These are phyloP conservation scores for Stagonosporopsis vannaccii DNA, from an alignment of 2,329 filamentous ascomycete genomes.

Conservation along the genomic window DNA sequence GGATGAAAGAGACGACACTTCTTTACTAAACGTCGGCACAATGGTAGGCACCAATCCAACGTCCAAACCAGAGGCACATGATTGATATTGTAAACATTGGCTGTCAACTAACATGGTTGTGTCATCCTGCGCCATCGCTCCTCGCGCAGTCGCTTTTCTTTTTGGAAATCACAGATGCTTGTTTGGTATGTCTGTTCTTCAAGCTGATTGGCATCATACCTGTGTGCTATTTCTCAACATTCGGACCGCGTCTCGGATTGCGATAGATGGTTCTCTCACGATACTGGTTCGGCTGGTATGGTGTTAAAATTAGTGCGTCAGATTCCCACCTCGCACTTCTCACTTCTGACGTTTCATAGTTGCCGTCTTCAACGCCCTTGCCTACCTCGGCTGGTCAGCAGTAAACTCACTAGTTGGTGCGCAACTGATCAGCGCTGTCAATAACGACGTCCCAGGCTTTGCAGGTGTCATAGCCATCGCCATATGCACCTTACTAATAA, in stretches of 20 bases:
- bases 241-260: slow-evolving; percentile 76
- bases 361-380: slow-evolving; percentile 73
- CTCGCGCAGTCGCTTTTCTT: slow-evolving; percentile 72
- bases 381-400: slow-evolving; percentile 76
- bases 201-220: slow-evolving; percentile 76
- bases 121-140: slow-evolving; percentile 77
- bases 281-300: slow-evolving; percentile 77
- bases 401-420: slow-evolving; percentile 83
- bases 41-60: slow-evolving; percentile 66
- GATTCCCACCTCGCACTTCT: neutral
- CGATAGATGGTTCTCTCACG: slow-evolving; percentile 82
- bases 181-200: slow-evolving; percentile 76
- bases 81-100: slow-evolving; percentile 72
- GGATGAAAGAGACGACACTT: slow-evolving; percentile 71
- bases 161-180: slow-evolving; percentile 76
- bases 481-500: slow-evolving; percentile 70
- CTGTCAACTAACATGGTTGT: slow-evolving; percentile 80
- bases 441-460: slow-evolving; percentile 71
- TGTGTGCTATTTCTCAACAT: slow-evolving; percentile 79
- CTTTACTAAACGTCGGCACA: slow-evolving; percentile 71
- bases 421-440: slow-evolving; percentile 78
- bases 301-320: slow-evolving; percentile 62
- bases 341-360: slow-evolving; percentile 46
- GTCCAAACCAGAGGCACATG: neutral
- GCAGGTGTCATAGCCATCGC: slow-evolving; percentile 80